A percentile compares a stretch with the other conserved stretches of the same genome.
phyloP scores from a whole-genome alignment of 2,329 filamentous ascomycete species.

The Aspergillus versicolor region DNA sequence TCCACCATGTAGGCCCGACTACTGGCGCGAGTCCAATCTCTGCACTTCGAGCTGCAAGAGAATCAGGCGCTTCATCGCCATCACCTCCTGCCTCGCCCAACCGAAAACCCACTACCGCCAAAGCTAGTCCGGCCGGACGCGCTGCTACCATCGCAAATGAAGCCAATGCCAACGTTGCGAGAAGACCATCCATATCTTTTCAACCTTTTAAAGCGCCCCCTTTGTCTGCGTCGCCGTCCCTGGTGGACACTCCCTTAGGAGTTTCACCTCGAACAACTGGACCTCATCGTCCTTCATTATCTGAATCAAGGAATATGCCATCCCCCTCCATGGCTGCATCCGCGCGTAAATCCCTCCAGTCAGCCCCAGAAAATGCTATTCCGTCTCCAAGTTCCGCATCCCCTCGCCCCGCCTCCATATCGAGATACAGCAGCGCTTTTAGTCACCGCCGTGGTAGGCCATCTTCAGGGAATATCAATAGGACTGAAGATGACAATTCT shows the following conservation, averaged over 20 bases:
- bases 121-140: slow-evolving; percentile 32
- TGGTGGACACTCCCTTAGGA: slow-evolving; percentile 48
- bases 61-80: slow-evolving; percentile 47
- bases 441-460: slow-evolving; percentile 76
- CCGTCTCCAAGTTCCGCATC: slow-evolving; percentile 71
- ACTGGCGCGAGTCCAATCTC: slow-evolving; percentile 84
- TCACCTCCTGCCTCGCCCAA: slow-evolving; percentile 53
- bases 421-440: slow-evolving; percentile 91
- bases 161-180: slow-evolving; percentile 52
- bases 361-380: slow-evolving; percentile 60
- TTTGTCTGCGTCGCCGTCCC: slow-evolving; percentile 81
- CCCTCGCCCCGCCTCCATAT: slow-evolving; percentile 74
- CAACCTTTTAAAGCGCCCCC: slow-evolving; percentile 96
- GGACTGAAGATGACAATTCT: slow-evolving; percentile 51
- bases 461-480: slow-evolving; percentile 71
- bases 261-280: slow-evolving; percentile 52
- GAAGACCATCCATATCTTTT: slow-evolving; percentile 83
- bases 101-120: slow-evolving; percentile 46
- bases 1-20: slow-evolving; percentile 72
- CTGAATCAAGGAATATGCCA: slow-evolving; percentile 41
- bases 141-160: slow-evolving; percentile 44
- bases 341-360: slow-evolving; percentile 47
- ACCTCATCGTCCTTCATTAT: slow-evolving; percentile 41
- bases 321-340: slow-evolving; percentile 39
- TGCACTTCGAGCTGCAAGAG: slow-evolving; percentile 69